A percentile compares a stretch with the other conserved stretches of the same genome.
Conservation (phyloP, 495 filamentous ascomycete species). For the Xylaria nigripes region DNA sequence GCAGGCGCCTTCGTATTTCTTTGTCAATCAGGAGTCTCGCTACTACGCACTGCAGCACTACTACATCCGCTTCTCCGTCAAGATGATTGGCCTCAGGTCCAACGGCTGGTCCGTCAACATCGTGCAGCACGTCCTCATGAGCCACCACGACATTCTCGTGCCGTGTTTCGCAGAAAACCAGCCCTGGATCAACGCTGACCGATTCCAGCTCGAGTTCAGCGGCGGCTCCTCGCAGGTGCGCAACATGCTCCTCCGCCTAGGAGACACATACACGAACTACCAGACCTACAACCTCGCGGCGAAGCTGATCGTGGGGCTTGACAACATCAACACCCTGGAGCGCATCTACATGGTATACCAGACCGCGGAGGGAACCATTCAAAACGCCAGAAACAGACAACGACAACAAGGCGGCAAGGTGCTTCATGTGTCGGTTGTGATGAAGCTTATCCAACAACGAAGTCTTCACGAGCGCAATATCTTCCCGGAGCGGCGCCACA, state of each 20-base stretch:
- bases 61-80: background rate
- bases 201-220: background rate
- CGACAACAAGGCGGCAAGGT: too few species aligned
- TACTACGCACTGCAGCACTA: background rate
- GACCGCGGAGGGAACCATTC: too few species aligned
- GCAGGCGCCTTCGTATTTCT: background rate
- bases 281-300: background rate
- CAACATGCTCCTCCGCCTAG: background rate
- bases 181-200: accelerated
- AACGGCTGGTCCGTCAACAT: background rate
- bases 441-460: too few species aligned
- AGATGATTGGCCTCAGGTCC: background rate
- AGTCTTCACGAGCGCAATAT: too few species aligned
- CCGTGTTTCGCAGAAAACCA: background rate
- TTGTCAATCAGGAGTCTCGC: background rate
- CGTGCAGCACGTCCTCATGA: background rate
- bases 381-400: too few species aligned
- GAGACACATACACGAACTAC: background rate
- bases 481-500: too few species aligned
- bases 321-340: background rate
- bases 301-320: background rate
- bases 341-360: too few species aligned
- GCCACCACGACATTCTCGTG: background rate
- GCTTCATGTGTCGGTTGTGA: too few species aligned
- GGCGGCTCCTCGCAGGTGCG: background rate